Evolutionary conservation across 2,329 filamentous ascomycete genomes (phyloP), one percentile per base, ranked within the genome.

Genomic region (Rhynchosporium secalis): DNA sequence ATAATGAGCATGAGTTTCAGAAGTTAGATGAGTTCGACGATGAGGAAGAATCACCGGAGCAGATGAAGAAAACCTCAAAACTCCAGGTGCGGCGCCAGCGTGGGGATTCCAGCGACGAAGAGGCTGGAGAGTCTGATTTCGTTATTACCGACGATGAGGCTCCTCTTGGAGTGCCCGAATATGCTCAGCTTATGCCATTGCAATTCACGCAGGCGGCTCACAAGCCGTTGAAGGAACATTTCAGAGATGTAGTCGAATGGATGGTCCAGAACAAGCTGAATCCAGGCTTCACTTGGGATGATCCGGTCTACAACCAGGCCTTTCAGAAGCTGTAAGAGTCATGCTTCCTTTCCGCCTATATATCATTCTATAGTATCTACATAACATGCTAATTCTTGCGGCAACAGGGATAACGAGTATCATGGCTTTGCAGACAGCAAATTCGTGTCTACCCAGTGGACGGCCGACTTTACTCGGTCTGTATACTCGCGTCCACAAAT

Each of bases 221-320:
- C 65, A 86, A 87, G 68, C 88, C 88, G 56, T 78, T 87, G 0
- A 87, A 86, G 66, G 86, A 91, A 45, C 84, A 92, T 56, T 94
- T 94, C 77, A 84, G 83, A 54, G 86, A 87, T 69, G 88, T 85
- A 0, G 80, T 94, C 1, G 89, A 92, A 72, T 94, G 90, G 90
- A 88, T 93, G 76, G 86, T 94, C 2, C 89, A 92, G 70, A 90
- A 89, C 72, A 87, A 88, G 68, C 80, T 95, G 56, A 88, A 92
- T 67, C 90, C 89, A 0, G 84, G 80, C 0, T 93, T 92, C 69
- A 77, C 82, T 10, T 80, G 81, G 20, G 76, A 82, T 4, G 84
- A 90, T 63, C 79, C 83, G 7, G 77, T 92, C 12, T 95, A 92
- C 73, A 70, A 76, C 12, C 79, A 89, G 31, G 86, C 89, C 0